Evolutionary conservation across 805 yeast genomes (phyloP).

Genomic region (Jamesozyma jinghongensis): DNA sequence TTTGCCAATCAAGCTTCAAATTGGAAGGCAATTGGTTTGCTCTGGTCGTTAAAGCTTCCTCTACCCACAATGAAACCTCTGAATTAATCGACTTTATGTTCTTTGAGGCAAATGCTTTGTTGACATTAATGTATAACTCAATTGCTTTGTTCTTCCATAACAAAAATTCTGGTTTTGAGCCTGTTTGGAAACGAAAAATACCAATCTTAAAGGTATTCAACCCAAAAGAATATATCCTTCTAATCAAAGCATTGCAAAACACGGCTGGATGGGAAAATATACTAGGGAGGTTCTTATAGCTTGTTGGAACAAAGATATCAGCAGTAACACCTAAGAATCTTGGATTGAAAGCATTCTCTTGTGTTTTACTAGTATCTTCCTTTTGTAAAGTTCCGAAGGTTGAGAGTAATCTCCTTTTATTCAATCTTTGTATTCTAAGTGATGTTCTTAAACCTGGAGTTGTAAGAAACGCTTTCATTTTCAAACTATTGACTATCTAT

Average conservation of each 20-base stretch:
- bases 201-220: slow-evolving; percentile 63
- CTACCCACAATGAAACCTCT: slow-evolving; percentile 52
- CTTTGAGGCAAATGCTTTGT: slow-evolving; percentile 65
- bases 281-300: slow-evolving; percentile 38
- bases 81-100: slow-evolving; percentile 40
- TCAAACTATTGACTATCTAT: too few relatives aligned
- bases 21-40: slow-evolving; percentile 47
- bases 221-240: slow-evolving; percentile 55
- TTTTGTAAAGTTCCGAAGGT: background rate
- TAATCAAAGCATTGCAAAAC: slow-evolving; percentile 40
- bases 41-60: slow-evolving; percentile 46
- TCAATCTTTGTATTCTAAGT: background rate
- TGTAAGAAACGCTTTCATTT: background rate
- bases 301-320: slow-evolving; percentile 44
- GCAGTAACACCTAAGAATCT: slow-evolving; percentile 35
- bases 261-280: slow-evolving; percentile 34
- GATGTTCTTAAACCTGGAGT: background rate
- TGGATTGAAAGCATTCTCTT: slow-evolving; percentile 27
- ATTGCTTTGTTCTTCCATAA: slow-evolving; percentile 84
- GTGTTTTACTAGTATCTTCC: slow-evolving; percentile 3
- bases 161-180: slow-evolving; percentile 54
- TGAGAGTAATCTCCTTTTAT: slow-evolving; percentile 1
- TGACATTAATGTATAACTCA: slow-evolving; percentile 66
- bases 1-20: slow-evolving; percentile 63
- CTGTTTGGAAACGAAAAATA: slow-evolving; percentile 58